A percentile compares a stretch with the other conserved stretches of the same genome.
Conservation (phyloP, 768 basidiomycete species). For the Boletus subcaerulescens region DNA sequence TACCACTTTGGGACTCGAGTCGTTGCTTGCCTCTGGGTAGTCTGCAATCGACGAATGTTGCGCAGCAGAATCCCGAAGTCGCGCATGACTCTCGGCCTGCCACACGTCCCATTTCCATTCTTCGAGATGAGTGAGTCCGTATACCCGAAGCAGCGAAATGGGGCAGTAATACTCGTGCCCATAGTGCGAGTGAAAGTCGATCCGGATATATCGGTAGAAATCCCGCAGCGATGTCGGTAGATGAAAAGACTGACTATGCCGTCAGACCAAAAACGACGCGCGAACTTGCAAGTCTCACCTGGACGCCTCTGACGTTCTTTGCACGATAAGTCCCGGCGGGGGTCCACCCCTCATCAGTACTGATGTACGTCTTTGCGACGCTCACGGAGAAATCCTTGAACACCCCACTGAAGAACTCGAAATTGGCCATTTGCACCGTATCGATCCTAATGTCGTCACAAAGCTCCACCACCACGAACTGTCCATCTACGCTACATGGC, state of each 20-base stretch:
- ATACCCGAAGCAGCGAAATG: slow-evolving; percentile 86
- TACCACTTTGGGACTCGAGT: background rate
- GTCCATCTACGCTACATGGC: slow-evolving; percentile 63
- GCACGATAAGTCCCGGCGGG: slow-evolving; percentile 75
- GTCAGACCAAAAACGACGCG: background rate
- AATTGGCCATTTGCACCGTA: slow-evolving; percentile 93
- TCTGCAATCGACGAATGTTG: slow-evolving; percentile 25
- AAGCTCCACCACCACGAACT: slow-evolving; percentile 91
- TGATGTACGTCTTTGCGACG: slow-evolving; percentile 78
- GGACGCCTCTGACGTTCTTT: slow-evolving; percentile 89
- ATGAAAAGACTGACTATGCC: slow-evolving; percentile 62
- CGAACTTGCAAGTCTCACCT: slow-evolving; percentile 50
- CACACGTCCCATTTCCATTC: slow-evolving; percentile 92
- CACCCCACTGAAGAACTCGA: slow-evolving; percentile 96
- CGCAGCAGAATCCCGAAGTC: slow-evolving; percentile 33
- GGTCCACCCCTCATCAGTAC: slow-evolving; percentile 61
- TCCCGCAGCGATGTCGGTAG: slow-evolving; percentile 66
- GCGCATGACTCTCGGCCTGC: slow-evolving; percentile 64
- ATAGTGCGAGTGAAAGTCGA: slow-evolving; percentile 93
- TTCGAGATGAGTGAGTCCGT: slow-evolving; percentile 94
- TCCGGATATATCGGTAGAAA: slow-evolving; percentile 91
- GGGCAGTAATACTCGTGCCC: slow-evolving; percentile 97
- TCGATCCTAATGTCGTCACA: slow-evolving; percentile 98
- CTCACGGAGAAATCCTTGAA: slow-evolving; percentile 90
- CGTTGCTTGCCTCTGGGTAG: background rate